Conservation (phyloP, 83 land plant genomes). For the Thuja plicata region DNA sequence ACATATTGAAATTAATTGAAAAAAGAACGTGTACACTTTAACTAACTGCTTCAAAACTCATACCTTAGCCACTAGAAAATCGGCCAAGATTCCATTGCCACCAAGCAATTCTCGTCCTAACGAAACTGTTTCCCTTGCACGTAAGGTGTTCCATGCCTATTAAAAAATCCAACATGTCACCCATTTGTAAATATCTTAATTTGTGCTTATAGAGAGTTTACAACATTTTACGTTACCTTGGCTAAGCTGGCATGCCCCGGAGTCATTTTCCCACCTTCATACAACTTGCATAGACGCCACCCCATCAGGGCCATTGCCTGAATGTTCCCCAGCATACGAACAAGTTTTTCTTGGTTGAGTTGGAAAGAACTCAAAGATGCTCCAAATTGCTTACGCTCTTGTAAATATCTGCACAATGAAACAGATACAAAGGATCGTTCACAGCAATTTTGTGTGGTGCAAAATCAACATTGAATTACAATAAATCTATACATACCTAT, state of each 20-base stretch:
- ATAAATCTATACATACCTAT: conserved; percentile 51
- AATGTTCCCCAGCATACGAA: conserved; percentile 83
- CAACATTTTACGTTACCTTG: conserved; percentile 47
- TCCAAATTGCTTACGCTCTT: conserved; percentile 95
- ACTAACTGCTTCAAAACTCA: neutral
- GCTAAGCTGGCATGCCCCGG: conserved; percentile 92
- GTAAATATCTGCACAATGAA: conserved; percentile 56
- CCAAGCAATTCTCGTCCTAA: conserved; percentile 92
- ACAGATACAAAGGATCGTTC: neutral
- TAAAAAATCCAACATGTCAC: neutral
- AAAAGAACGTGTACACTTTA: neutral
- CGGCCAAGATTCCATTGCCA: conserved; percentile 92
- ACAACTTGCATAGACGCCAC: conserved; percentile 91
- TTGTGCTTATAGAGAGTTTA: neutral
- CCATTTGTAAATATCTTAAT: neutral
- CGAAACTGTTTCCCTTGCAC: conserved; percentile 85
- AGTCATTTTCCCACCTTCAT: conserved; percentile 91
- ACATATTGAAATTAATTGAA: neutral
- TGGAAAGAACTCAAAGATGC: conserved; percentile 90
- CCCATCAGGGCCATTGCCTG: conserved; percentile 92
- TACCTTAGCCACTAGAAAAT: conserved; percentile 96
- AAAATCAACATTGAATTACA: neutral
- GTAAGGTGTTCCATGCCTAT: conserved; percentile 83
- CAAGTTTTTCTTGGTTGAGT: conserved; percentile 87
- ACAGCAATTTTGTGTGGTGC: neutral